These are phyloP conservation scores for Nepenthes mirabilis DNA, from an alignment of 148 eudicot species.

Conservation along the genomic window DNA sequence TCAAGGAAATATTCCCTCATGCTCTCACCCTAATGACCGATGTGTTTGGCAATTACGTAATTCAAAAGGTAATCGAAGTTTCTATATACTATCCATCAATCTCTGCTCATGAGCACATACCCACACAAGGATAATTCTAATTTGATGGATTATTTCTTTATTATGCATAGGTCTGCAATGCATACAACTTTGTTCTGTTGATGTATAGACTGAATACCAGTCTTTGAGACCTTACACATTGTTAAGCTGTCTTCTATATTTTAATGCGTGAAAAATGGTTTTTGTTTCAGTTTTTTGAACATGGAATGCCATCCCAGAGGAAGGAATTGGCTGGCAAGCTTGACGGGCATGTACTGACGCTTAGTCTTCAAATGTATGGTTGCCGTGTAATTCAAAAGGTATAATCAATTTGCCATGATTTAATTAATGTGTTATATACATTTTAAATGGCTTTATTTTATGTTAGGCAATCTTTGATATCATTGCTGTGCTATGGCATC, in stretches of 20 bases:
- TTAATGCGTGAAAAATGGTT: too few species aligned
- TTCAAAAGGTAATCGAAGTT: conserved; percentile 61
- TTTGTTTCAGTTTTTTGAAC: conserved; percentile 75
- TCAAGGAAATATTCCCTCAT: conserved; percentile 71
- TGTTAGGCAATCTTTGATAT: too few species aligned
- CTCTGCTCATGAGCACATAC: background rate
- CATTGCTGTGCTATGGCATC: too few species aligned
- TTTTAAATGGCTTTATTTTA: background rate
- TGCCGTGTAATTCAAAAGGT: conserved; percentile 99
- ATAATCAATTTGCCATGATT: conserved; percentile 1
- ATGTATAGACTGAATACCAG: too few species aligned
- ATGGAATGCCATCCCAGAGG: conserved; percentile 73
- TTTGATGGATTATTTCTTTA: background rate
- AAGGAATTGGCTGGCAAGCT: conserved; percentile 79
- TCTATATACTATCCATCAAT: background rate
- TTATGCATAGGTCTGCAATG: background rate
- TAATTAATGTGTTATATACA: background rate
- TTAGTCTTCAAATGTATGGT: conserved; percentile 99
- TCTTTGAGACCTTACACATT: too few species aligned
- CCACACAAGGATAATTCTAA: background rate
- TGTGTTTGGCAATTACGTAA: conserved; percentile 94
- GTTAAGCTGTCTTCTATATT: too few species aligned
- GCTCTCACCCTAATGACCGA: conserved; percentile 92
- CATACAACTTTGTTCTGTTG: background rate
- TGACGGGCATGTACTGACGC: conserved; percentile 66